Evolutionary conservation across 176 grass and related monocot genomes (phyloP).

Genomic region (Cenchrus purpureus): DNA sequence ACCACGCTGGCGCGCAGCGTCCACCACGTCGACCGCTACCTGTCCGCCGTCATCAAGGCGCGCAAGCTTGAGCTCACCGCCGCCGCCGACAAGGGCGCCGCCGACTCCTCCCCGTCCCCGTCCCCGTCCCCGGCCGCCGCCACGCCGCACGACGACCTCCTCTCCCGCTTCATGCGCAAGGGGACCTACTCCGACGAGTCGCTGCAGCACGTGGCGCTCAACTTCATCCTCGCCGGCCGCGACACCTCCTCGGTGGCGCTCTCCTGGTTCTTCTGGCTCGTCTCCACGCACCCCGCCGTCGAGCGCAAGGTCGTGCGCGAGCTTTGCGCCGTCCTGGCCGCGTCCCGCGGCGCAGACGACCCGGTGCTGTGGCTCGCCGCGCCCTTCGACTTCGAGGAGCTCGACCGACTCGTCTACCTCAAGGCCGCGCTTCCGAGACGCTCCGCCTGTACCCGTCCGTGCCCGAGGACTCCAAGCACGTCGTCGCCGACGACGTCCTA

Average conservation of each 20-base stretch:
- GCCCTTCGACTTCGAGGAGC: constrained; percentile 80
- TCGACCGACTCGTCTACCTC: constrained; percentile 89
- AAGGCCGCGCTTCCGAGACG: constrained; percentile 90
- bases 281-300: constrained; percentile 67
- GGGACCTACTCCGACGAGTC: constrained; percentile 82
- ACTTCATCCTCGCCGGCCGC: constrained; percentile 97
- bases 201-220: constrained; percentile 95
- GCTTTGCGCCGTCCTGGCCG: constrained; percentile 66
- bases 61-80: constrained; percentile 80
- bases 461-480: constrained; percentile 96
- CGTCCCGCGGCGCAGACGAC: constrained; percentile 59
- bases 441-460: constrained; percentile 95
- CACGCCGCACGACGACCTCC: constrained; percentile 85
- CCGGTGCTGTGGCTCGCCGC: constrained; percentile 59
- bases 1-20: constrained; percentile 76
- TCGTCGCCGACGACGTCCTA: constrained; percentile 79
- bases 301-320: constrained; percentile 63
- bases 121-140: not conserved
- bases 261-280: constrained; percentile 99
- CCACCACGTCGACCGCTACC: constrained; percentile 78
- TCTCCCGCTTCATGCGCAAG: constrained; percentile 98
- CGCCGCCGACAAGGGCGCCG: not conserved
- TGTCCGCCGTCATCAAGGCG: constrained; percentile 78
- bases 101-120: too few relatives aligned
- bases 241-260: constrained; percentile 96